Base-by-base conservation (phyloP, 768 basidiomycete species). In the Kwoniella sp. region DNA sequence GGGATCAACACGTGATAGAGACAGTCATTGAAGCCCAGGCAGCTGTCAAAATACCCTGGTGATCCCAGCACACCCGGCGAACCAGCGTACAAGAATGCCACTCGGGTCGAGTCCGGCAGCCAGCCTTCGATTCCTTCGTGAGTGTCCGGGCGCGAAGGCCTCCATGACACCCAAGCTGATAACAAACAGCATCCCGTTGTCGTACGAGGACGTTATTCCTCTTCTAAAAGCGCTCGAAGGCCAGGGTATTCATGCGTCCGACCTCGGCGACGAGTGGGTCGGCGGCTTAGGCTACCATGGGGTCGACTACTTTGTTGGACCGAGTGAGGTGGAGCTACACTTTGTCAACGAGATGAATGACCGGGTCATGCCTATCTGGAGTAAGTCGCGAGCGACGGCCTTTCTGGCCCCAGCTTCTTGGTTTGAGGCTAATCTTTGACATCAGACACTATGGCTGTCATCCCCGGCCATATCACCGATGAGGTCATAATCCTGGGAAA, bases 361-460 rank as follows among this genome's bases (percentile, higher is more conserved):
- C 25, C 82, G 84, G 65, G 81, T 91, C 11, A 90, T 80, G 4
- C 88, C 89, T 14, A 89, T 93, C 41, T 93, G 89, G 89, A 95
- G 93, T 75, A 79, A 83, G 12, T 86, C 29, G 17, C 20, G 28
- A 32, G 87, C 44, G 81, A 85, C 80, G 10, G 79, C 84, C 9
- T 32, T 32, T n/a, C n/a, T n/a, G n/a, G n/a, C n/a, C n/a, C 4
- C 32, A n/a, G n/a, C n/a, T n/a, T n/a, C n/a, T n/a, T n/a, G 44
- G 20, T 1, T 40, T 29, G 19, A 29, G 17, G 23, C 55, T 63
- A 46, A 62, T 23, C 14, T 25, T 3, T 3, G 22, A 31, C 20
- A 3, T n/a, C 36, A 66, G 64, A 70, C 41, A 63, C 62, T 10
- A 64, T 70, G 62, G 68, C 65, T 26, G 59, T 59, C 9, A 70